Evolutionary conservation across 495 filamentous ascomycete genomes (phyloP).

Genomic region (Tuber umbilicatum): DNA sequence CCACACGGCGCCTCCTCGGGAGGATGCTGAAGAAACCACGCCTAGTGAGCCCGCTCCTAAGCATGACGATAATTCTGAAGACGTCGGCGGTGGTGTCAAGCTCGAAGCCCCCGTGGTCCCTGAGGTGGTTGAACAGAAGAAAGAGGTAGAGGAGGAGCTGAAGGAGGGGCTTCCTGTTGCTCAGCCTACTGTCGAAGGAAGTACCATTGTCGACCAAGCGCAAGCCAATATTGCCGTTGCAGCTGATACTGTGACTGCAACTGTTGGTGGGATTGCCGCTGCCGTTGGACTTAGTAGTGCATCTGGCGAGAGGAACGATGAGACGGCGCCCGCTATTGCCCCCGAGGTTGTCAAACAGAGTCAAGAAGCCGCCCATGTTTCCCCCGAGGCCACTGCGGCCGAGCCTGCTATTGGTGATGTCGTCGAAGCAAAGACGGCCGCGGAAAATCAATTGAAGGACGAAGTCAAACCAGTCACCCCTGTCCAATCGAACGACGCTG

Average conservation of each 20-base stretch:
- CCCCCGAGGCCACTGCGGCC: slow-evolving; percentile 42
- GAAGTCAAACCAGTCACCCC: slow-evolving; percentile 12
- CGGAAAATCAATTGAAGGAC: slow-evolving; percentile 45
- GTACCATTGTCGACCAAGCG: slow-evolving; percentile 48
- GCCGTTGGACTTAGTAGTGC: slow-evolving; percentile 31
- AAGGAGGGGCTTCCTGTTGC: slow-evolving; percentile 53
- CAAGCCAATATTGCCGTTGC: slow-evolving; percentile 45
- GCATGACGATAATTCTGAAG: slow-evolving; percentile 50
- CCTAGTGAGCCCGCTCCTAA: slow-evolving; percentile 77
- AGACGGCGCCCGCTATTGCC: slow-evolving; percentile 33
- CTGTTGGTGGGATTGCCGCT: slow-evolving; percentile 26
- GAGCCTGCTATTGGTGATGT: slow-evolving; percentile 58
- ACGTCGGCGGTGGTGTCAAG: slow-evolving; percentile 56
- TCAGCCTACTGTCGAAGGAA: slow-evolving; percentile 55
- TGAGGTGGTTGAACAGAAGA: slow-evolving; percentile 56
- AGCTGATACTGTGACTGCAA: slow-evolving; percentile 45
- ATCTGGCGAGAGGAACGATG: slow-evolving; percentile 40
- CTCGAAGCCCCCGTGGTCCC: slow-evolving; percentile 58
- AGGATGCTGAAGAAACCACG: slow-evolving; percentile 47
- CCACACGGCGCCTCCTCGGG: slow-evolving; percentile 7
- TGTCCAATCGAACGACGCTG: slow-evolving; percentile 14
- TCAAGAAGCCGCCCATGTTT: slow-evolving; percentile 15
- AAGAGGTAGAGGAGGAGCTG: slow-evolving; percentile 56
- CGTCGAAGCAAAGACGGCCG: slow-evolving; percentile 69
- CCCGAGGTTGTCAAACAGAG: slow-evolving; percentile 34